Conservation (phyloP, 2,329 filamentous ascomycete species). For the Seiridium cupressi region DNA sequence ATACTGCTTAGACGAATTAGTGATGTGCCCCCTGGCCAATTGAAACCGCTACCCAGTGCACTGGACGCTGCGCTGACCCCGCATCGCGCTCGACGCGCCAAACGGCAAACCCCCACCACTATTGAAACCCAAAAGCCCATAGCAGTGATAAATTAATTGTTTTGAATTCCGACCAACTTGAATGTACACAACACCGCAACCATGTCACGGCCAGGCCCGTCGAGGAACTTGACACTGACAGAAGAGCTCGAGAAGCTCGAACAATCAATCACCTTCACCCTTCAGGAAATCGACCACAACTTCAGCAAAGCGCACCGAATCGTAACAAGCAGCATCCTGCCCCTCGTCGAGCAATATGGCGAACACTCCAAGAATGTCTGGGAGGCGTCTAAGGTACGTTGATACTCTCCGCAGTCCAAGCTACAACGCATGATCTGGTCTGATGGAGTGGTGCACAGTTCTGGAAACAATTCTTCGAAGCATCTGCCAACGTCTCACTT, state of each 20-base stretch:
- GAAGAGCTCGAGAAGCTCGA: slow-evolving; percentile 96
- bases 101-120: neutral
- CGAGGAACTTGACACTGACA: slow-evolving; percentile 71
- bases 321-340: slow-evolving; percentile 88
- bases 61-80: neutral
- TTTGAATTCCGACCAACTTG: neutral
- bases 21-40: neutral
- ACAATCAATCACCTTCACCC: slow-evolving; percentile 91
- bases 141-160: neutral
- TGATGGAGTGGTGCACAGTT: slow-evolving; percentile 58
- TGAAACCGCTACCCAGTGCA: neutral
- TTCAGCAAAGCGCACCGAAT: slow-evolving; percentile 97
- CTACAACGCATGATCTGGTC: neutral
- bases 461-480: slow-evolving; percentile 99
- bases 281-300: slow-evolving; percentile 99
- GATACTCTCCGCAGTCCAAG: neutral
- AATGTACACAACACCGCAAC: neutral
- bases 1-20: neutral
- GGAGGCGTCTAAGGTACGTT: slow-evolving; percentile 84
- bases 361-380: slow-evolving; percentile 92
- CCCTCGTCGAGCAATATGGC: slow-evolving; percentile 91
- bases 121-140: neutral
- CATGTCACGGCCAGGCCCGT: slow-evolving; percentile 50
- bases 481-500: slow-evolving; percentile 93
- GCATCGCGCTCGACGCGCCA: slow-evolving; percentile 10